Conservation (phyloP, 2,329 filamentous ascomycete genomes). For the Samsoniella hepiali region DNA sequence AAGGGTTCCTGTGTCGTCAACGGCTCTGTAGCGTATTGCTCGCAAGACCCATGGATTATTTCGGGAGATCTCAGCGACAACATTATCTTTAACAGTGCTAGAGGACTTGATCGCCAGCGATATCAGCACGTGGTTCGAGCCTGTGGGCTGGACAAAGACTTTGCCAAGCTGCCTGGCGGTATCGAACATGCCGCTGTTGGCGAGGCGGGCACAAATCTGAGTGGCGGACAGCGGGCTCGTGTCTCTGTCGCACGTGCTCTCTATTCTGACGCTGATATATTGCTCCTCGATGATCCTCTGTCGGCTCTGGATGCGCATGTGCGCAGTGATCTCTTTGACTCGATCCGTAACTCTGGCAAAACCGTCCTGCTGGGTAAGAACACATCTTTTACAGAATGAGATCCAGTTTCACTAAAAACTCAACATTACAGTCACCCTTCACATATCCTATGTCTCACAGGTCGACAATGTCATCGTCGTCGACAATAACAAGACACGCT, state of each 20-base stretch:
- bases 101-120: background rate
- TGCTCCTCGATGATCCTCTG: constrained; percentile 14
- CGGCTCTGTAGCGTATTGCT: constrained; percentile 11
- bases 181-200: constrained; percentile 12
- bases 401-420: background rate
- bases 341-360: background rate
- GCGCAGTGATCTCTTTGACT: constrained; percentile 1
- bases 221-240: constrained; percentile 12
- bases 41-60: constrained; percentile 11
- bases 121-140: background rate
- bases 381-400: background rate
- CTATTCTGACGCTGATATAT: constrained; percentile 14
- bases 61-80: constrained; percentile 6
- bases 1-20: background rate
- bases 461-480: constrained; percentile 7
- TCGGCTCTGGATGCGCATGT: constrained; percentile 17
- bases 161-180: constrained; percentile 8
- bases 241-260: constrained; percentile 11
- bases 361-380: constrained; percentile 5
- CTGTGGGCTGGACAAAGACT: constrained; percentile 12
- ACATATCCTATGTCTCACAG: constrained; percentile 4
- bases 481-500: constrained; percentile 4
- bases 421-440: background rate
- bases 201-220: constrained; percentile 12
- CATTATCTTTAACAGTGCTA: constrained; percentile 11